Conservation (phyloP, 2,329 filamentous ascomycete species). For the Aspergillus luchuensis region DNA sequence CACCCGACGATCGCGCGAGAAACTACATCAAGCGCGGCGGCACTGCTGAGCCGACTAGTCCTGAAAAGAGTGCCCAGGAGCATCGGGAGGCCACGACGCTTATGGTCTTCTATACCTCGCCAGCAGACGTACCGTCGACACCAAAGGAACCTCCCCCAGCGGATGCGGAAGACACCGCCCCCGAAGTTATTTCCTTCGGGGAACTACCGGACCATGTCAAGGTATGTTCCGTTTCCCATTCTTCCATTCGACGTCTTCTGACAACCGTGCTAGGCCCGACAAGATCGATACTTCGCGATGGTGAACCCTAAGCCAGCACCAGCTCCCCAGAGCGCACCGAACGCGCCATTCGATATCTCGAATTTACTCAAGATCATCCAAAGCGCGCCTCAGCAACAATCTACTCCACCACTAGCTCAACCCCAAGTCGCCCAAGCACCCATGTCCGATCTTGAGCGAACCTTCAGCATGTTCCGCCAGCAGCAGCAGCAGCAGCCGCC, state of each 20-base stretch:
- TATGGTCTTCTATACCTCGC: conserved; percentile 51
- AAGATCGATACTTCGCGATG: conserved; percentile 45
- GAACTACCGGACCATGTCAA: conserved; percentile 45
- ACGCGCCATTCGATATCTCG: conserved; percentile 41
- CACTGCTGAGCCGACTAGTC: conserved; percentile 39
- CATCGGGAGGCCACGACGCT: conserved; percentile 50
- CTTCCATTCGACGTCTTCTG: not conserved
- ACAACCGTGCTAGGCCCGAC: conserved; percentile 36
- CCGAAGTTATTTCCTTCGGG: conserved; percentile 45
- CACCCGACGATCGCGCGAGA: conserved; percentile 34
- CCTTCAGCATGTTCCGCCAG: conserved; percentile 44
- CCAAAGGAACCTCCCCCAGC: conserved; percentile 50
- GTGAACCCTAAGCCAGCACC: conserved; percentile 35
- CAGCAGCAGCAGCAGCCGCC: conserved; percentile 31
- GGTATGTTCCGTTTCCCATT: conserved; percentile 26
- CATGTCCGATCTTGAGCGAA: conserved; percentile 36
- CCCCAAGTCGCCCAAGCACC: conserved; percentile 25
- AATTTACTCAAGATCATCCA: conserved; percentile 46
- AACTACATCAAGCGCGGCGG: conserved; percentile 50
- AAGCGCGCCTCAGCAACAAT: conserved; percentile 33
- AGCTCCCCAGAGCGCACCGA: conserved; percentile 25
- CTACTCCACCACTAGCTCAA: conserved; percentile 32
- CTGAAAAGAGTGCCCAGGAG: conserved; percentile 48
- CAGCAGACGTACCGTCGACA: conserved; percentile 48
- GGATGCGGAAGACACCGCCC: conserved; percentile 38